Evolutionary conservation across 768 basidiomycete species (phyloP).

Genomic region (Royoungia palumana): DNA sequence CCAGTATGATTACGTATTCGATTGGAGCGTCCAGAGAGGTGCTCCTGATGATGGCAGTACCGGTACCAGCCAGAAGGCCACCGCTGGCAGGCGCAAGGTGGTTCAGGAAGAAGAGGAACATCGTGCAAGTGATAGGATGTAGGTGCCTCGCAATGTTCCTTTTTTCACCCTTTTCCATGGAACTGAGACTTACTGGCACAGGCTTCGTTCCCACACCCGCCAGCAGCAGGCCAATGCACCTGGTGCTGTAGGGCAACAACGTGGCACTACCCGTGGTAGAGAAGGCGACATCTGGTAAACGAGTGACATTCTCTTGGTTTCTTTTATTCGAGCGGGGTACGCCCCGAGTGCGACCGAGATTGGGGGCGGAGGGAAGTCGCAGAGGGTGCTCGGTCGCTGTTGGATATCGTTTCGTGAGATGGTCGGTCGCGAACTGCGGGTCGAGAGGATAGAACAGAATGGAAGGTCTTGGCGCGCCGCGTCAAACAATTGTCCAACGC

Average conservation of each 20-base stretch:
- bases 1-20: constrained; percentile 99
- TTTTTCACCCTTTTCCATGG: constrained; percentile 9
- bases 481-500: constrained; percentile 9
- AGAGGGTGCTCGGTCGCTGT: constrained; percentile 34
- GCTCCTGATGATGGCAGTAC: constrained; percentile 63
- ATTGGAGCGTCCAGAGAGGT: constrained; percentile 90
- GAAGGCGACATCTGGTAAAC: constrained; percentile 48
- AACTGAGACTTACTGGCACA: constrained; percentile 29
- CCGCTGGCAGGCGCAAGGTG: constrained; percentile 69
- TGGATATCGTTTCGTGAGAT: constrained; percentile 33
- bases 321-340: constrained; percentile 36
- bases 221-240: constrained; percentile 65
- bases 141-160: constrained; percentile 35
- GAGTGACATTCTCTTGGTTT: constrained; percentile 25
- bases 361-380: constrained; percentile 36
- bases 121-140: constrained; percentile 80
- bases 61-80: constrained; percentile 59
- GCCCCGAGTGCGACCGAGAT: constrained; percentile 45
- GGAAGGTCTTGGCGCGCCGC: constrained; percentile 26
- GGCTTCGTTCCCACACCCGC: constrained; percentile 84
- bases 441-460: constrained; percentile 19
- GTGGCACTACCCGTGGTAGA: constrained; percentile 37
- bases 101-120: constrained; percentile 85
- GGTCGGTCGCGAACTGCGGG: constrained; percentile 28
- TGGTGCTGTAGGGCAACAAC: constrained; percentile 46